Conservation (phyloP, 306 rosid genomes). For the Argentina anserina region DNA sequence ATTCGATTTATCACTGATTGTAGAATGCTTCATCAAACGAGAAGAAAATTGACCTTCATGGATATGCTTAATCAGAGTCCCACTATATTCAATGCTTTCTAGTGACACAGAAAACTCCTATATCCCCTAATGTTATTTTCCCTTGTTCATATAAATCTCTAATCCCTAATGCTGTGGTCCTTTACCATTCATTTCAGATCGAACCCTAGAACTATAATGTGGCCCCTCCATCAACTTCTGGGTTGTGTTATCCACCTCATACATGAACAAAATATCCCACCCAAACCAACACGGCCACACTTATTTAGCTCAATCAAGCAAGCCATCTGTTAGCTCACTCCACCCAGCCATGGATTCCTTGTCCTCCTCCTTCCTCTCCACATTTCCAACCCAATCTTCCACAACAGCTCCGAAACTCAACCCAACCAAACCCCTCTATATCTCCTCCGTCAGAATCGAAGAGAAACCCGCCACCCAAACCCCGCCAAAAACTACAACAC, state of each 20-base stretch:
- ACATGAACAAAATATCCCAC: not conserved
- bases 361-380: slow-evolving; percentile 28
- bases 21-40: too few species aligned
- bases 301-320: not conserved
- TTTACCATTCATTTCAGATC: not conserved
- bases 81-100: not conserved
- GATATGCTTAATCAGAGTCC: not conserved
- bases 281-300: too few species aligned
- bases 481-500: slow-evolving; percentile 4
- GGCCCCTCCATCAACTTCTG: not conserved
- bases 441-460: slow-evolving; percentile 39
- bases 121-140: not conserved
- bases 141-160: not conserved
- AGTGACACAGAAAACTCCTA: not conserved
- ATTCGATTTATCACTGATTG: too few species aligned
- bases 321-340: not conserved
- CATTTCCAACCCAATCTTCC: slow-evolving; percentile 15
- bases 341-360: slow-evolving; percentile 22
- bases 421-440: slow-evolving; percentile 13
- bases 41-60: not conserved
- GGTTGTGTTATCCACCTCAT: not conserved
- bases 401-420: slow-evolving; percentile 23
- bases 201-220: not conserved
- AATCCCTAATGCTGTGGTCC: not conserved
- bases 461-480: slow-evolving; percentile 26